phyloP scores from a whole-genome alignment of 164 flowering plant genomes.

The Piper betle region DNA sequence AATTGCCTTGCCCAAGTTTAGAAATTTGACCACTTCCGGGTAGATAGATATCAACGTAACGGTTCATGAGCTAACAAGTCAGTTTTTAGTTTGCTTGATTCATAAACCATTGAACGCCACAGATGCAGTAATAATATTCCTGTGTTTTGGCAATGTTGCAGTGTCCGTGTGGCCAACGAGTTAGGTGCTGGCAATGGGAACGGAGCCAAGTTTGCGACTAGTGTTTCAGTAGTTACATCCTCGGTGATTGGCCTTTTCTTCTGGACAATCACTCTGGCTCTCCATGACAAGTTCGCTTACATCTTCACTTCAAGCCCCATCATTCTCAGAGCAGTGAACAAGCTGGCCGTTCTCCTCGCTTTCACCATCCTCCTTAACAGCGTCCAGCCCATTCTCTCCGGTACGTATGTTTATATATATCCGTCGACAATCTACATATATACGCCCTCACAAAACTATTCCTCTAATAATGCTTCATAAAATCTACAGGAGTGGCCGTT shows the following conservation, averaged over 20 bases:
- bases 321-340: slow-evolving; percentile 21
- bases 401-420: slow-evolving; percentile 8
- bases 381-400: slow-evolving; percentile 57
- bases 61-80: too few species aligned
- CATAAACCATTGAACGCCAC: too few species aligned
- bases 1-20: too few species aligned
- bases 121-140: too few species aligned
- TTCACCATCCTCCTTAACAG: slow-evolving; percentile 48
- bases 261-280: slow-evolving; percentile 19
- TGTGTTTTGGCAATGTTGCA: slow-evolving; percentile 9
- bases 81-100: too few species aligned
- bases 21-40: too few species aligned
- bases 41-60: too few species aligned
- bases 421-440: too few species aligned
- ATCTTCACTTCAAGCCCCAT: slow-evolving; percentile 33
- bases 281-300: slow-evolving; percentile 25
- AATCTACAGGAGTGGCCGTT: slow-evolving; percentile 48
- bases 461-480: too few species aligned
- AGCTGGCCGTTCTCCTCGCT: slow-evolving; percentile 32
- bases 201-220: slow-evolving; percentile 45
- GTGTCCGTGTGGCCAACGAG: slow-evolving; percentile 63
- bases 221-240: slow-evolving; percentile 30
- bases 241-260: slow-evolving; percentile 31
- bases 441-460: neutral
- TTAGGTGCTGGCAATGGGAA: slow-evolving; percentile 57